Conservation (phyloP, 1,284 basidiomycete genomes). For the Schizophyllum amplum region DNA sequence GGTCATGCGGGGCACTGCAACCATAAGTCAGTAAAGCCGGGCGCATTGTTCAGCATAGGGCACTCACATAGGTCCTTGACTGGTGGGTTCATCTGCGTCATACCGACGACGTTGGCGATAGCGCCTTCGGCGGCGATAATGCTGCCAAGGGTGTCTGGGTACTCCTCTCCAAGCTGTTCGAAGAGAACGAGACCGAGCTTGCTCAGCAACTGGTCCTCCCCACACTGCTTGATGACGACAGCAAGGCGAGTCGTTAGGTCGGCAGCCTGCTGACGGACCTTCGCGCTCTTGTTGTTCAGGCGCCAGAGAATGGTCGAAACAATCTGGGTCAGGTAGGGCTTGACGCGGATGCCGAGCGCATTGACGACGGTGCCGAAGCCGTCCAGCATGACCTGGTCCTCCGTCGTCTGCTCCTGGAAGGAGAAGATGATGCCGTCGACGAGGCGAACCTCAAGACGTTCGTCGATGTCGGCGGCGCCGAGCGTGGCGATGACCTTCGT, state of each 20-base stretch:
- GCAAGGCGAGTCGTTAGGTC: constrained; percentile 93
- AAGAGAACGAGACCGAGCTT: constrained; percentile 97
- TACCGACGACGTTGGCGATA: constrained; percentile 98
- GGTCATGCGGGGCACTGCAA: constrained; percentile 93
- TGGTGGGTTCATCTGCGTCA: constrained; percentile 99
- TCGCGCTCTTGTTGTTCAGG: constrained; percentile 98
- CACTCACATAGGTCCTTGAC: constrained; percentile 92
- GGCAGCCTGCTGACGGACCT: constrained; percentile 97
- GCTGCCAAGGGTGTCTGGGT: constrained; percentile 96
- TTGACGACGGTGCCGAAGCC: constrained; percentile 97
- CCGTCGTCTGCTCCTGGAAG: constrained; percentile 98
- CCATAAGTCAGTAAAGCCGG: constrained; percentile 12
- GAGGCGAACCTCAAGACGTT: constrained; percentile 87
- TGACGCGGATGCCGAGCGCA: constrained; percentile 94
- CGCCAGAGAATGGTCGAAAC: constrained; percentile 99
- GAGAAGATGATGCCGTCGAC: constrained; percentile 99
- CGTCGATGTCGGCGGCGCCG: constrained; percentile 95
- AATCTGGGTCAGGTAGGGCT: constrained; percentile 97
- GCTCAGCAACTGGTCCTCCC: constrained; percentile 91
- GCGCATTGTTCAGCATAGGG: constrained; percentile 7
- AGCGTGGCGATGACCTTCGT: constrained; percentile 91
- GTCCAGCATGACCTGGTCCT: constrained; percentile 98
- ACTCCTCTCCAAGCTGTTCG: constrained; percentile 98
- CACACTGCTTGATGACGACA: constrained; percentile 97
- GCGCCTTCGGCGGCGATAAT: constrained; percentile 98